Percentiles rank a stretch among this genome's conserved stretches.
These are phyloP conservation scores for Malus fusca DNA, from an alignment of 306 rosid species.

Conservation along the genomic window DNA sequence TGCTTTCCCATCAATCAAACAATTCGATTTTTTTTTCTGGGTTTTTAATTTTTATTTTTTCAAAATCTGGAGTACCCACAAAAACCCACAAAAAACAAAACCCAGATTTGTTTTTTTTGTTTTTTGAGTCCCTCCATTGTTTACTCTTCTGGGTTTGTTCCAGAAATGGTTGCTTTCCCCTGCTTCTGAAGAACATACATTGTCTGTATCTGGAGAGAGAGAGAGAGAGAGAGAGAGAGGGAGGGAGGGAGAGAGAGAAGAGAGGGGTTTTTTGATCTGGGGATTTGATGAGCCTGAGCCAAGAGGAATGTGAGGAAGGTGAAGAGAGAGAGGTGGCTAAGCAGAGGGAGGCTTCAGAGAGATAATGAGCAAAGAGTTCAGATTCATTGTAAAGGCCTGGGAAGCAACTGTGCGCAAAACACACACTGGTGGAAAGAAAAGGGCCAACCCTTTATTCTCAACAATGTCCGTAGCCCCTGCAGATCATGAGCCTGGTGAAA, in stretches of 20 bases:
- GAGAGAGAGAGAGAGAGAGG: background rate
- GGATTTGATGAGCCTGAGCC: conserved; percentile 13
- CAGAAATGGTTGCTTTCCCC: conserved; percentile 11
- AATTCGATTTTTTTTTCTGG: background rate
- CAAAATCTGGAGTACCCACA: conserved; percentile 34
- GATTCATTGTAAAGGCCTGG: conserved; percentile 54
- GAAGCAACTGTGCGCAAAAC: conserved; percentile 63
- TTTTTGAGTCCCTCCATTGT: conserved; percentile 13
- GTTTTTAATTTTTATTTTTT: background rate
- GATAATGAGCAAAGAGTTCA: conserved; percentile 72
- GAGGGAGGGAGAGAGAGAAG: background rate
- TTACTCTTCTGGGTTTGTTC: conserved; percentile 26
- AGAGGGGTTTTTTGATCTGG: conserved; percentile 8
- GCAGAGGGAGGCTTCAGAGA: conserved; percentile 2
- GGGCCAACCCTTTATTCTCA: conserved; percentile 49
- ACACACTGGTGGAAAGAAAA: conserved; percentile 45
- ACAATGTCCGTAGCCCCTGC: conserved; percentile 85
- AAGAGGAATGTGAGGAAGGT: conserved; percentile 26
- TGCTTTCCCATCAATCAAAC: conserved; percentile 49
- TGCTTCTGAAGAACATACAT: conserved; percentile 8
- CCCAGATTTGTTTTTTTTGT: conserved; percentile 12
- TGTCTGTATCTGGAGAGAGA: background rate
- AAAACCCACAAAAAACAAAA: conserved; percentile 15
- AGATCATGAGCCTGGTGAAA: conserved; percentile 57
- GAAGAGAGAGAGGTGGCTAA: conserved; percentile 13